Conservation (phyloP, 805 yeast species). For the Kodamaea laetipori region DNA sequence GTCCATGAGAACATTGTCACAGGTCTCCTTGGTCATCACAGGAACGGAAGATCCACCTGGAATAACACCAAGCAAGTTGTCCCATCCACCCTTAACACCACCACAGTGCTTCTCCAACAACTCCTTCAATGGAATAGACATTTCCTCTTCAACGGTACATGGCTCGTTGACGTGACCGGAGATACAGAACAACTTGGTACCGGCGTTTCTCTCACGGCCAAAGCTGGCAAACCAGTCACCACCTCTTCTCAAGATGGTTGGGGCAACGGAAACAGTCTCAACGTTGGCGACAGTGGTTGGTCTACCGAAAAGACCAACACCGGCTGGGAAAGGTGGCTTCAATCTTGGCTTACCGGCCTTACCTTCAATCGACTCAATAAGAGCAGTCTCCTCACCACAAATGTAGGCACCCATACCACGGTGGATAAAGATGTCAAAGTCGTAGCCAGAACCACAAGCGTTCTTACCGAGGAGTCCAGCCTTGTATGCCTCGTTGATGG, state of each 20-base stretch:
- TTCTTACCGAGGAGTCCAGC: constrained; percentile 80
- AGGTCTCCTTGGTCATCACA: constrained; percentile 64
- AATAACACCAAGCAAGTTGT: constrained; percentile 80
- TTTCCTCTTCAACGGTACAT: constrained; percentile 91
- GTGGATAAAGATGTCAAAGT: constrained; percentile 80
- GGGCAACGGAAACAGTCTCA: constrained; percentile 88
- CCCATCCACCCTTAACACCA: constrained; percentile 92
- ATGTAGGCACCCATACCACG: constrained; percentile 94
- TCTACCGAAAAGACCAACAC: constrained; percentile 87
- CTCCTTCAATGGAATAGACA: constrained; percentile 85
- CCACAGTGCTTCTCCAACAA: constrained; percentile 88
- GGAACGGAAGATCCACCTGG: constrained; percentile 94
- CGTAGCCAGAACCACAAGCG: constrained; percentile 86
- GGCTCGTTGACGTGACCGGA: constrained; percentile 92
- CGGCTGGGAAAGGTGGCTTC: constrained; percentile 95
- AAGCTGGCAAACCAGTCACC: constrained; percentile 83
- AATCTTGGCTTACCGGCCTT: constrained; percentile 92
- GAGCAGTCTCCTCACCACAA: constrained; percentile 91
- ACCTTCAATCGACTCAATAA: constrained; percentile 87
- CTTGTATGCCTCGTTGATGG: constrained; percentile 84
- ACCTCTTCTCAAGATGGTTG: constrained; percentile 86
- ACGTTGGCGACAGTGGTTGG: constrained; percentile 91
- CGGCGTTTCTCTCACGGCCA: constrained; percentile 83
- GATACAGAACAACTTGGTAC: constrained; percentile 82
- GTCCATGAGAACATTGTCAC: constrained; percentile 80